A percentile compares a stretch with the other conserved stretches of the same genome.
Conservation (phyloP, 1,139 yeast species). For the Diutina siamensis region DNA sequence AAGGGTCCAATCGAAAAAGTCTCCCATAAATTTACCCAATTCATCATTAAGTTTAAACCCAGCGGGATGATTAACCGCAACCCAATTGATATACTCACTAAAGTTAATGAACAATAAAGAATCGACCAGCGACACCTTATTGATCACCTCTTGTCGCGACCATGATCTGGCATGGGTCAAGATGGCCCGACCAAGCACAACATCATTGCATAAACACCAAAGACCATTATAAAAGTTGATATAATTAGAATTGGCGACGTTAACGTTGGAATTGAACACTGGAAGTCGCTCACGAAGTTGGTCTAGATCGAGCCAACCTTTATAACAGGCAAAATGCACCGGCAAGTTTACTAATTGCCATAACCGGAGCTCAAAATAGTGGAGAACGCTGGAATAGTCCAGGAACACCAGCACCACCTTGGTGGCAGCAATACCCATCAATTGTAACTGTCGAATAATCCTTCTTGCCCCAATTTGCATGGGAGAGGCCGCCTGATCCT, state of each 20-base stretch:
- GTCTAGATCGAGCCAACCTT: slow-evolving; percentile 22
- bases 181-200: slow-evolving; percentile 44
- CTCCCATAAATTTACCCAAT: slow-evolving; percentile 77
- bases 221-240: slow-evolving; percentile 78
- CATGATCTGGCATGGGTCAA: background rate
- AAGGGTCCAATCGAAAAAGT: slow-evolving; percentile 75
- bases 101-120: slow-evolving; percentile 20
- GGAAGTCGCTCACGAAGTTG: slow-evolving; percentile 15
- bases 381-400: slow-evolving; percentile 37
- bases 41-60: slow-evolving; percentile 89
- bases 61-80: slow-evolving; percentile 76
- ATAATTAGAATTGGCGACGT: slow-evolving; percentile 55
- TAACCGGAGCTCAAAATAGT: slow-evolving; percentile 69
- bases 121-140: slow-evolving; percentile 16
- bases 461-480: background rate
- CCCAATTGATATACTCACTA: slow-evolving; percentile 49
- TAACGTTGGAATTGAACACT: slow-evolving; percentile 25
- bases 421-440: background rate
- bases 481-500: background rate
- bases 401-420: background rate
- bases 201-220: slow-evolving; percentile 81
- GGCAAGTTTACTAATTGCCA: slow-evolving; percentile 78
- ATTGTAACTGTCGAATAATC: background rate
- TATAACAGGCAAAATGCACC: slow-evolving; percentile 55
- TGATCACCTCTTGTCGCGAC: background rate